A percentile compares a stretch with the other conserved stretches of the same genome.
These are phyloP conservation scores for Cadophora luteo-olivacea DNA, from an alignment of 2,329 filamentous ascomycete species.

Conservation along the genomic window DNA sequence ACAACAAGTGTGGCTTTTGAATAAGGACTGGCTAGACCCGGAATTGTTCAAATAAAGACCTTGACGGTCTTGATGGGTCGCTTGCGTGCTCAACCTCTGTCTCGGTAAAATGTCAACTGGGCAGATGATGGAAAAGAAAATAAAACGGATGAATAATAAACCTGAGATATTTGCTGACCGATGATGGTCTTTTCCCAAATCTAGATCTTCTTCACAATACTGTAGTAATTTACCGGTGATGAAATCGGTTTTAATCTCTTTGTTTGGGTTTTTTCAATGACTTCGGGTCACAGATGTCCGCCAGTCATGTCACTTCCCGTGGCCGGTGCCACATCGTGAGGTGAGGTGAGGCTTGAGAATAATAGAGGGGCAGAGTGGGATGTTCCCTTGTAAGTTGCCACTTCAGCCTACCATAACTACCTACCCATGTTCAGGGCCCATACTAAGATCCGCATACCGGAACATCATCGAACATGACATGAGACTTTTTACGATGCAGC, in stretches of 20 bases:
- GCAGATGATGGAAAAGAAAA: background rate
- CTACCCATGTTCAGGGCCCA: too few species aligned
- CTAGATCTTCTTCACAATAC: background rate
- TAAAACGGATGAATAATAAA: constrained; percentile 5
- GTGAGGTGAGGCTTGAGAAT: background rate
- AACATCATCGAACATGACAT: too few species aligned
- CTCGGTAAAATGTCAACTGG: background rate
- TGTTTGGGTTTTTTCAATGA: background rate
- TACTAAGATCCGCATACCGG: too few species aligned
- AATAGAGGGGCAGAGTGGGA: constrained; percentile 13
- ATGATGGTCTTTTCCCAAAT: background rate
- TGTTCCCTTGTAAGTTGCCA: background rate
- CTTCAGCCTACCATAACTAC: background rate
- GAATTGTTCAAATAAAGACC: background rate
- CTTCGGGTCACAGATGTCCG: constrained; percentile 4
- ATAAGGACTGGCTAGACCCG: background rate
- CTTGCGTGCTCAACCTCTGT: background rate
- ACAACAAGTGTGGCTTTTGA: background rate
- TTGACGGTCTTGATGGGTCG: too few species aligned
- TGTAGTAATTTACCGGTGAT: background rate
- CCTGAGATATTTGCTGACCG: constrained; percentile 11
- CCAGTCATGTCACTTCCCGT: constrained; percentile 1
- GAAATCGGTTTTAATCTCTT: background rate
- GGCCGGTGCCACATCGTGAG: too few species aligned
- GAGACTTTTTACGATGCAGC: background rate